These are phyloP conservation scores for Prunus armeniaca DNA, from an alignment of 306 rosid genomes.

Conservation along the genomic window DNA sequence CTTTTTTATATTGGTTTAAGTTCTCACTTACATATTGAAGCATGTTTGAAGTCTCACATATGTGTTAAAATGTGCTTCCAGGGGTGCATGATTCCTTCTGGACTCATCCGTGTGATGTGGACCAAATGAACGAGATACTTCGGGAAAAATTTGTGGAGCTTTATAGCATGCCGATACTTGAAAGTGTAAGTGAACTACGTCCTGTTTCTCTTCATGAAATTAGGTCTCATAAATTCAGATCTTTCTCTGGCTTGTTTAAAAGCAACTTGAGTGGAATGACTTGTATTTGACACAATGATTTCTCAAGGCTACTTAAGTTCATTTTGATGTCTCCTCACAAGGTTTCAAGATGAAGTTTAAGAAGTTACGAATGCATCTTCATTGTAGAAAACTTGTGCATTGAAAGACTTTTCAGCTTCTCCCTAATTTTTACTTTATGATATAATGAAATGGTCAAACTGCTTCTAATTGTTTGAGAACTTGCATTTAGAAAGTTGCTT, in stretches of 20 bases:
- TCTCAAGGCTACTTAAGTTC: too few species aligned
- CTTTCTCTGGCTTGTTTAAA: not conserved
- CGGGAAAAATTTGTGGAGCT: conserved; percentile 79
- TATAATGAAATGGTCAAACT: not conserved
- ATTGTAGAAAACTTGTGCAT: too few species aligned
- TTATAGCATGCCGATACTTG: conserved; percentile 66
- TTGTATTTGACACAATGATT: too few species aligned
- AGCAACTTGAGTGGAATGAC: not conserved
- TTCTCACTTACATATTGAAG: not conserved
- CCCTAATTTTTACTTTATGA: not conserved
- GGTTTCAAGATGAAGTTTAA: too few species aligned
- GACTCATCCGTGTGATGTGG: conserved; percentile 87
- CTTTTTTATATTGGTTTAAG: too few species aligned
- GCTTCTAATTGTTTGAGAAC: not conserved
- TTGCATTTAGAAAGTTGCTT: not conserved
- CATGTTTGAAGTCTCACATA: not conserved
- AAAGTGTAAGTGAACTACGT: conserved; percentile 39
- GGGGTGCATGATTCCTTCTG: conserved; percentile 93
- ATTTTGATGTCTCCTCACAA: too few species aligned
- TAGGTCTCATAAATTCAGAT: not conserved
- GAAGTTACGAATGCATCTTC: not conserved
- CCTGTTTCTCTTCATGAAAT: not conserved
- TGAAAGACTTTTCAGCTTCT: not conserved
- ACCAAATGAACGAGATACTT: conserved; percentile 67
- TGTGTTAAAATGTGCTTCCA: conserved; percentile 28